Base-by-base conservation (phyloP, 331 rosid species). In the Spiraea crenata region DNA sequence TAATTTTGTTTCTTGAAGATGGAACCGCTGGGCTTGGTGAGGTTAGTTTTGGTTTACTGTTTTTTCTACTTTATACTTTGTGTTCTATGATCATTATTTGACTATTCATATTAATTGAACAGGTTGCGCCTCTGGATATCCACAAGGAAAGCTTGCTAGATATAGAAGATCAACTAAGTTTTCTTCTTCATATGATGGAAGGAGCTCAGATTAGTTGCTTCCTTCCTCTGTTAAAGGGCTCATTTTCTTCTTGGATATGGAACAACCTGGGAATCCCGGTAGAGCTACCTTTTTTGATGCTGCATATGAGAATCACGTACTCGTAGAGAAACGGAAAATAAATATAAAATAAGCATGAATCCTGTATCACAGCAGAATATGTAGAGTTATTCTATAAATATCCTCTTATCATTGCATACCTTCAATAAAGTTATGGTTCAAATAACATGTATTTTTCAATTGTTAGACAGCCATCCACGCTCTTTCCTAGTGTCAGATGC, bases 401-500 rank as follows among this genome's bases (percentile, higher is more conserved):
- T 63, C 55, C 48, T 40, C 69, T 15, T 41, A 9, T 12, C 42
- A 47, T 70, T 35, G 7, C 17, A 52, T 14, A 34, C 44, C 55
- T 20, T 37, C 52, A 65, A 39, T 1, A 13, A 17, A 46, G 44
- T 65, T 47, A 47, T 65, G 31, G 39, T 45, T 45, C 10, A 14
- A 52, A 4, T 7, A 67, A 38, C 19, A 6, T 51, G 5, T 51
- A 9, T 41, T 64, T 82, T 82, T 65, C 63, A 25, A 48, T 64
- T 80, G 67, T 74, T 71, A 38, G 77, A 77, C 92, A 93, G 97
- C 95, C 95, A 72, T 73, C 76, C 76, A 90, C 92, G 61, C 81
- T 93, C 84, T 85, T 87, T 80, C 97, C 99, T 51, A 93, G 99
- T 77, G 95, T 93, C 67, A 87, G 97, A 87, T 93, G 99, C 86